Base-by-base conservation (phyloP, 2,329 filamentous ascomycete species). In the Beauveria sp. region DNA sequence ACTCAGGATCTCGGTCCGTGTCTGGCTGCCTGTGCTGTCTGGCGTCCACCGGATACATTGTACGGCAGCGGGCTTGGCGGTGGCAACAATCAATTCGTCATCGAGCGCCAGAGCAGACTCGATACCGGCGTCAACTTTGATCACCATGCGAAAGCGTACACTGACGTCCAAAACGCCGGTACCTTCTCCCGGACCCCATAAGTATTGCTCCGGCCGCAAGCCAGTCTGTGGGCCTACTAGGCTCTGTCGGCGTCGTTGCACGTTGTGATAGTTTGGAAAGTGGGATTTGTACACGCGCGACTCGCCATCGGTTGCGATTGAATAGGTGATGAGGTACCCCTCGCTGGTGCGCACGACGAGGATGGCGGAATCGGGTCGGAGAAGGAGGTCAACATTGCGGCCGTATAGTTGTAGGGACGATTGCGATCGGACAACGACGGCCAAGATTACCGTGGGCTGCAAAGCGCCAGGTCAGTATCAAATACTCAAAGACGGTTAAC, bases 21-120 rank as follows among this genome's bases (percentile, higher is more conserved):
- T 97, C 74, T 97, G 93, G 63, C 84, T 88, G 22, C 90, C 90
- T 40, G 81, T 84, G 65, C 82, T 88, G 71, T 96, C 92, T 1
- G 92, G 90, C 0, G 88, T 89, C 94, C 94, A 99, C 62, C 90
- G 86, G 67, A 99, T 97, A 75, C 92, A 97, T 73, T 99, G 94
- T 18, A 97, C 86, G n/a, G 94, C 93, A 0, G 92, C 88, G 3
- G 94, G 94, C 70, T 94, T 96, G 61, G 85, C 81, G 0, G 94
- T 99, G 5, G 94, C 91, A 57, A 99, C 92, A 24, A 97, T 81
- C 46, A 99, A 79, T 73, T 97, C 94, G 61, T 96, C 91, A 66
- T 97, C 94, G 24, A 97, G 81, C 2, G 94, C 93, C 59, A 97
- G 77, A 12, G 90, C 91, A 68, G 87, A 90, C 66, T 87, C 87